Conservation (phyloP, 140 eudicot genomes). For the Flaveria floridana region DNA sequence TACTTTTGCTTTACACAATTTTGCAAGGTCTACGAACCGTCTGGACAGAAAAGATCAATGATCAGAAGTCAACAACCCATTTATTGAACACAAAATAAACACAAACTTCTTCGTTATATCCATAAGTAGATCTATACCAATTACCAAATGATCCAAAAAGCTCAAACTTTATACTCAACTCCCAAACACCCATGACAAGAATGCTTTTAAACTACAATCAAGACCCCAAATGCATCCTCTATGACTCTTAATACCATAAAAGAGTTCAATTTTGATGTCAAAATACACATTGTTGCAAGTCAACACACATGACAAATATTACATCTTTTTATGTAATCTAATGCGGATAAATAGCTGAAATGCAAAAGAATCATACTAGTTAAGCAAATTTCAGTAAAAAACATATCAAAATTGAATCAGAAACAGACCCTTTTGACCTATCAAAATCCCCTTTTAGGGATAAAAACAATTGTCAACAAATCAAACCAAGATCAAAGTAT, state of each 20-base stretch:
- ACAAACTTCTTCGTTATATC: conserved; percentile 3
- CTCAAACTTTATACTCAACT: conserved; percentile 4
- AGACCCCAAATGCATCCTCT: background rate
- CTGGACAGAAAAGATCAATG: background rate
- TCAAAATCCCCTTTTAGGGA: background rate
- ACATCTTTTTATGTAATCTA: background rate
- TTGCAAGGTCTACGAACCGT: conserved; percentile 8
- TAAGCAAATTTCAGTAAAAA: background rate
- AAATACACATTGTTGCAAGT: background rate
- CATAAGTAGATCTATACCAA: conserved; percentile 1
- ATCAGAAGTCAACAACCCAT: background rate
- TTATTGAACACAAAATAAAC: conserved; percentile 1
- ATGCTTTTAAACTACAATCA: background rate
- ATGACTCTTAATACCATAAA: background rate
- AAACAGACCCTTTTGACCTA: background rate
- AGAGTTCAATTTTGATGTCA: background rate
- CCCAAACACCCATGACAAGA: background rate
- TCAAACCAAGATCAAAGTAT: background rate
- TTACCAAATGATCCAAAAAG: conserved; percentile 16
- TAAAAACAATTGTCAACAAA: background rate
- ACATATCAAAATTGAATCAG: too few species aligned
- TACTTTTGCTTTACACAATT: background rate
- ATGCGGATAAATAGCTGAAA: too few species aligned
- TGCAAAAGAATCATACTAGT: background rate
- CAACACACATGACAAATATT: background rate